These are phyloP conservation scores for Leucaena leucocephala DNA, from an alignment of 306 rosid species.

Conservation along the genomic window DNA sequence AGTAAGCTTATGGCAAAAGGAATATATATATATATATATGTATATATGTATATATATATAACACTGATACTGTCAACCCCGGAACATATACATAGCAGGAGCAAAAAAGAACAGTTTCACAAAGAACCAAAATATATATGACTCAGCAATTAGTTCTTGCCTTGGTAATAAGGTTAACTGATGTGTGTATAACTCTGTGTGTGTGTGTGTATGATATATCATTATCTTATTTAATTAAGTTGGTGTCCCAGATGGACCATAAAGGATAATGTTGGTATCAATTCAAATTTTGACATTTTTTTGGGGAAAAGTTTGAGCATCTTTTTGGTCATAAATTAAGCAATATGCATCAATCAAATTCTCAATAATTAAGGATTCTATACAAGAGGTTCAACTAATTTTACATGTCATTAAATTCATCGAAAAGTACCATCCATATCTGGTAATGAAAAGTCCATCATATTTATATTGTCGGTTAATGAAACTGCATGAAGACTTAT, in stretches of 20 bases:
- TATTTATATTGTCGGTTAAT: neutral
- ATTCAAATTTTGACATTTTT: neutral
- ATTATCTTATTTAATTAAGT: neutral
- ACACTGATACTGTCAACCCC: neutral
- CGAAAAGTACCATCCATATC: neutral
- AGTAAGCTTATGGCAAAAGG: constrained; percentile 2
- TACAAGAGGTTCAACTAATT: neutral
- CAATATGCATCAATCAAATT: neutral
- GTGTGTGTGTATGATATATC: neutral
- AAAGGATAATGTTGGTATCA: neutral
- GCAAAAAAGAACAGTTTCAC: neutral
- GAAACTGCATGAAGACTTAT: neutral
- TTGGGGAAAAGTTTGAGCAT: neutral
- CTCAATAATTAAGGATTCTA: neutral
- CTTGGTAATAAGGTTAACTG: neutral
- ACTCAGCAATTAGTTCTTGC: neutral
- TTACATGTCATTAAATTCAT: constrained; percentile 2
- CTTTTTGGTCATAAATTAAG: neutral
- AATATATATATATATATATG: neutral
- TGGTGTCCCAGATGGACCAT: neutral
- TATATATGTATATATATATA: too few species aligned
- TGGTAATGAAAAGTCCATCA: neutral
- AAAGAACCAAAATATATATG: neutral
- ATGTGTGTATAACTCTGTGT: neutral
- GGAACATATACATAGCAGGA: neutral